phyloP scores from a whole-genome alignment of 1,284 basidiomycete genomes.

The Calocybe gambosa region DNA sequence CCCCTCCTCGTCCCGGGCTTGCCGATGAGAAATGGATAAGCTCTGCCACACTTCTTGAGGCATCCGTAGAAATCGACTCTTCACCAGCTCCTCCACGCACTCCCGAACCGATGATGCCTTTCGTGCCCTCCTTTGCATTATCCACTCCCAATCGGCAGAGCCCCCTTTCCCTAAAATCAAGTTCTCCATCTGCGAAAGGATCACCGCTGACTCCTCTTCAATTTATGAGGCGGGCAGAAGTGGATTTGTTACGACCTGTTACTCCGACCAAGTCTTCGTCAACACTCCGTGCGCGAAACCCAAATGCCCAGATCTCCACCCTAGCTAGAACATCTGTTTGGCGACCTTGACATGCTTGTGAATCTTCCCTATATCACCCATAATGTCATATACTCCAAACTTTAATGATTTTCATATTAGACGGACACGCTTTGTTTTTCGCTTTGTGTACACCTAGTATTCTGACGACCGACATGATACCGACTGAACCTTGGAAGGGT shows the following conservation, averaged over 20 bases:
- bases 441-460: conserved; percentile 3
- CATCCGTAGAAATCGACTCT: conserved; percentile 33
- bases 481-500: neutral
- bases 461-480: conserved; percentile 1
- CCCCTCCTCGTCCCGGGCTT: conserved; percentile 44
- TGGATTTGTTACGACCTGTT: conserved; percentile 32
- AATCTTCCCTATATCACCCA: conserved; percentile 10
- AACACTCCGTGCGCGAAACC: conserved; percentile 22
- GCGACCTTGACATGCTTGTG: conserved; percentile 30
- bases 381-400: conserved; percentile 7
- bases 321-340: conserved; percentile 33
- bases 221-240: conserved; percentile 43
- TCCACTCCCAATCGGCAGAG: conserved; percentile 40
- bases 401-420: neutral
- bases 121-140: conserved; percentile 39
- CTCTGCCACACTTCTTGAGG: conserved; percentile 62
- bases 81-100: conserved; percentile 50
- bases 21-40: conserved; percentile 78
- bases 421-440: conserved; percentile 3
- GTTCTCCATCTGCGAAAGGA: conserved; percentile 35
- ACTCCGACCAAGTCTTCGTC: conserved; percentile 32
- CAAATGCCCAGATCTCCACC: conserved; percentile 23
- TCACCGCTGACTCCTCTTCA: conserved; percentile 45
- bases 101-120: conserved; percentile 54
- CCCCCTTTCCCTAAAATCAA: conserved; percentile 38